Base-by-base conservation (phyloP, 495 filamentous ascomycete genomes). In the Lophiotrema nucula region DNA sequence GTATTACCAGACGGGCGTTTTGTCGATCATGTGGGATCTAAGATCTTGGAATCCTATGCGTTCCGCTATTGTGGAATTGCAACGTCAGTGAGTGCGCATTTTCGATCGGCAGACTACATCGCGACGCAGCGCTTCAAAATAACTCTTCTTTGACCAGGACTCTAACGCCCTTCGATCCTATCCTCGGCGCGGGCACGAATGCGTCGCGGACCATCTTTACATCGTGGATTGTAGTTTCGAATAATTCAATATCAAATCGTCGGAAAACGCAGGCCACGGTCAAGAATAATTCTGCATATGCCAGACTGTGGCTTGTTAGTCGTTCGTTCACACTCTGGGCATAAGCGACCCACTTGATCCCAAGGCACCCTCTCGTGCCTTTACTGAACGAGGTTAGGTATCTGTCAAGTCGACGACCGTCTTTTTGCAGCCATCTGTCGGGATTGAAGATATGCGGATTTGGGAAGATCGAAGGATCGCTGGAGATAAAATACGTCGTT, bases 381-480 rank as follows among this genome's bases (percentile, higher is more conserved):
- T 76, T 76, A 1, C 67, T 66, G 37, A 79, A 79, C 0, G 76
- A 59, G 0, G 78, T 65, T 13, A 81, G 60, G 53, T 73, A 78
- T 47, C 65, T 64, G 11, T 74, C 66, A 13, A 71, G 35, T n/a
- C 37, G 22, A 8, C 4, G 15, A 4, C 44, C 44, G 10, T 47
- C 44, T 35, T 35, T 35, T 22, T 26, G 13, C 44, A 47, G 22
- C 47, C 47, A 35, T 2, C 38, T 13, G 39, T 55, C 51, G 15
- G 38, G 56, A 21, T 15, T 24, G 25, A 58, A 51, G n/a, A n/a
- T 23, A 6, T 27, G n/a, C 5, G 26, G 37, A 4, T 18, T 16
- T 74, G 74, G 26, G 39, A 51, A 58, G 18, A 55, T 16, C 10
- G 19, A 2, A 1, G 51, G 51, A 46, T 55, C 41, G 1, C 12